A percentile compares a stretch with the other conserved stretches of the same genome.
These are phyloP conservation scores for Lathyrus aphaca DNA, from an alignment of 306 rosid species.

Conservation along the genomic window DNA sequence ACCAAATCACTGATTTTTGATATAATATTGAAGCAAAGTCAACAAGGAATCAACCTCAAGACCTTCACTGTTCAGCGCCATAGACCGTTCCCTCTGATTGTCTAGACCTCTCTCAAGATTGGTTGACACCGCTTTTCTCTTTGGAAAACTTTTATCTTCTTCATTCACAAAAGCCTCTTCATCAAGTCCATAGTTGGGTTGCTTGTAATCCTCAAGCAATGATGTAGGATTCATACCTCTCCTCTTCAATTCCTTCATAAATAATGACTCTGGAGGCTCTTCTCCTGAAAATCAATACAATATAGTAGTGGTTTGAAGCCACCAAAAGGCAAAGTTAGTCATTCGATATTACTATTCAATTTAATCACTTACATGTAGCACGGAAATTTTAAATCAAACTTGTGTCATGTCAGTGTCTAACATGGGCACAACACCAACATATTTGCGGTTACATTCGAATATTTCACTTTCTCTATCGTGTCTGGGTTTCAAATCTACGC, in stretches of 20 bases:
- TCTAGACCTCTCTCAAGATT: conserved; percentile 71
- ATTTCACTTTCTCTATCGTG: neutral
- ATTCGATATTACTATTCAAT: neutral
- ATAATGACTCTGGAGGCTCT: conserved; percentile 91
- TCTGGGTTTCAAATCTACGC: neutral
- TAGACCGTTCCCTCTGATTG: conserved; percentile 90
- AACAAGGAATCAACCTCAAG: conserved; percentile 74
- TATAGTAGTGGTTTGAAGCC: conserved; percentile 33
- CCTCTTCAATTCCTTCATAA: conserved; percentile 90
- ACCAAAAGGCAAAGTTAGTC: conserved; percentile 24
- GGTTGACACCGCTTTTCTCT: conserved; percentile 73
- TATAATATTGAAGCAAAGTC: conserved; percentile 26
- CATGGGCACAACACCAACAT: neutral
- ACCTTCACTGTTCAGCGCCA: conserved; percentile 96
- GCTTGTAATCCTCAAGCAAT: conserved; percentile 76
- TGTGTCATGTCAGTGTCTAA: neutral
- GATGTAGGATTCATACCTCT: conserved; percentile 96
- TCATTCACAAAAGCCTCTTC: conserved; percentile 60
- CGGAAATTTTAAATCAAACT: no score
- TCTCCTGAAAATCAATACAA: conserved; percentile 60
- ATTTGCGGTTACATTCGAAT: neutral
- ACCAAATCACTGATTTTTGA: conserved; percentile 13
- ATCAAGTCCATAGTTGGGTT: conserved; percentile 55
- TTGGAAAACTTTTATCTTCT: conserved; percentile 56
- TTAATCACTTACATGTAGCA: neutral